These are phyloP conservation scores for Pseudogymnoascus sp. DNA, from an alignment of 2,329 filamentous ascomycete genomes.

Conservation along the genomic window DNA sequence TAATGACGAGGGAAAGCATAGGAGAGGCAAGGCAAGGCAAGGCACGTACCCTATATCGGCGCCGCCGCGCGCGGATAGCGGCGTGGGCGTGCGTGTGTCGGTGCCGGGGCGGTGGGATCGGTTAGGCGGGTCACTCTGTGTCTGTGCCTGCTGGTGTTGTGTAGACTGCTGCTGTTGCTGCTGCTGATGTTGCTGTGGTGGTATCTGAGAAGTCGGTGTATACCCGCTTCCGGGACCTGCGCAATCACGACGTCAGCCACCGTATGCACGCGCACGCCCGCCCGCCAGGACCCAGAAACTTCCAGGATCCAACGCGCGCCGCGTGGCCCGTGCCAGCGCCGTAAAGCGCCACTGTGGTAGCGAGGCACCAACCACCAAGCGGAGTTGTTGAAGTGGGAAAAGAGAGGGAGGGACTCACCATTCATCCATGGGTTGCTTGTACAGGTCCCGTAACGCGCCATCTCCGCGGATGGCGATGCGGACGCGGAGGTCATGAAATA, in stretches of 20 bases:
- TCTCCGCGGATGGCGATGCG: background rate
- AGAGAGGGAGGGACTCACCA: background rate
- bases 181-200: background rate
- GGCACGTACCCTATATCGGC: background rate
- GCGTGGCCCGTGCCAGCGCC: background rate
- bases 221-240: background rate
- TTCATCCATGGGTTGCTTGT: background rate
- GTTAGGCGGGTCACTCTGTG: background rate
- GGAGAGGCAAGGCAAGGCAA: too few species aligned
- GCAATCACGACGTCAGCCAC: background rate
- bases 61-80: background rate
- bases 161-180: background rate
- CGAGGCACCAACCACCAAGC: background rate
- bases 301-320: background rate
- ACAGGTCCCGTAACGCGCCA: background rate
- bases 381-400: background rate
- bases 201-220: background rate
- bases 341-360: background rate
- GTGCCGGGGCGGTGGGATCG: background rate
- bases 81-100: background rate
- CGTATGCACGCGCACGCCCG: background rate
- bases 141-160: background rate
- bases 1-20: background rate
- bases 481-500: background rate
- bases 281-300: background rate